Percentiles rank a stretch among this genome's conserved stretches.
Conservation (phyloP, 2,329 filamentous ascomycete species). For the Penicillium sp. region DNA sequence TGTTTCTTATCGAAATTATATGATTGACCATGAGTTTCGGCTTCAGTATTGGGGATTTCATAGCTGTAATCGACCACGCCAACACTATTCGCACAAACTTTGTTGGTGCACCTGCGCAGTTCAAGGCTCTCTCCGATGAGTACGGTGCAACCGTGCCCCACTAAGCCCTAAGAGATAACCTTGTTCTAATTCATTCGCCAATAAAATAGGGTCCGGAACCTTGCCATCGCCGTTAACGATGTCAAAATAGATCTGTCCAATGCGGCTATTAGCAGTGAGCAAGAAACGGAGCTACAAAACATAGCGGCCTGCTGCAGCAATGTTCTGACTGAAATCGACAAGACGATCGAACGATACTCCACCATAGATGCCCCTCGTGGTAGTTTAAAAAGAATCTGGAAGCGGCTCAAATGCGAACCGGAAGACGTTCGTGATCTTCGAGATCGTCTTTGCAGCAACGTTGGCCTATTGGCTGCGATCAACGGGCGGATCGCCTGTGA, state of each 20-base stretch:
- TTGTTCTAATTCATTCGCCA: conserved; percentile 15
- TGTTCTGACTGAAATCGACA: conserved; percentile 15
- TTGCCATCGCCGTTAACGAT: conserved; percentile 26
- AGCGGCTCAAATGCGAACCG: conserved; percentile 20
- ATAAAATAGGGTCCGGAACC: conserved; percentile 23
- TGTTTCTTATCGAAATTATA: no score
- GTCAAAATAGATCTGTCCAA: conserved; percentile 20
- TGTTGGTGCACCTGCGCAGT: conserved; percentile 15
- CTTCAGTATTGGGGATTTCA: conserved; percentile 30
- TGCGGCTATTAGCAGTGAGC: conserved; percentile 15
- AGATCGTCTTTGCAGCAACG: conserved; percentile 16
- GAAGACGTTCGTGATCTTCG: conserved; percentile 12
- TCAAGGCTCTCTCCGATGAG: conserved; percentile 18
- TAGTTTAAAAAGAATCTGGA: conserved; percentile 18
- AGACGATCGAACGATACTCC: not conserved
- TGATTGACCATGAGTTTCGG: conserved; percentile 32
- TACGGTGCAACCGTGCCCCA: no score
- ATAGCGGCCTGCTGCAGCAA: conserved; percentile 16
- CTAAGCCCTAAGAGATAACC: no score
- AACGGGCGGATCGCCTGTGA: not conserved
- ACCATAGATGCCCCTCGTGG: conserved; percentile 11
- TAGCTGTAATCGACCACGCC: conserved; percentile 16
- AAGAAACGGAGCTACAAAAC: conserved; percentile 18
- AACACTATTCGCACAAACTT: conserved; percentile 18
- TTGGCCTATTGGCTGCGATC: not conserved